Percentiles rank a stretch among this genome's conserved stretches.
Evolutionary conservation across 2,329 filamentous ascomycete species (phyloP).

Genomic region (Chaetomiaceae sp.): DNA sequence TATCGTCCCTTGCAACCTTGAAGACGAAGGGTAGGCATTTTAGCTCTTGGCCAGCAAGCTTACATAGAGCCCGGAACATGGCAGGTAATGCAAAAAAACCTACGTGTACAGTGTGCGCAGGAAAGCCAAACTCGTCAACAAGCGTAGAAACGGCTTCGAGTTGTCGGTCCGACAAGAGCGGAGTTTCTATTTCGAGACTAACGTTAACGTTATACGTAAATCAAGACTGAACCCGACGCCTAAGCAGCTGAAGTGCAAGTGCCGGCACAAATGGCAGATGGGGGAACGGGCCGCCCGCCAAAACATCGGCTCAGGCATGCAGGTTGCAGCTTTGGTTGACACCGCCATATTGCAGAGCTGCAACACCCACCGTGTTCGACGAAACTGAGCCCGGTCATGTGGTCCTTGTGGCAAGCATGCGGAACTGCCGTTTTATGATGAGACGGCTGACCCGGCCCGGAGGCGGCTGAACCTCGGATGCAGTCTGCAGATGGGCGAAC

Average conservation of each 20-base stretch:
- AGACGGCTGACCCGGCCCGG: conserved; percentile 6
- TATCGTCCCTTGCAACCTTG: neutral
- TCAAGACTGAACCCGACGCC: neutral
- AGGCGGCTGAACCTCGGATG: conserved; percentile 8
- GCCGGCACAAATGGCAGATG: neutral
- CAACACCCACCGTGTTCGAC: neutral
- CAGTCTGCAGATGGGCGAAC: neutral
- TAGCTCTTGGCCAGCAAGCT: too few species aligned
- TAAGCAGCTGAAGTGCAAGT: neutral
- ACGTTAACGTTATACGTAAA: too few species aligned
- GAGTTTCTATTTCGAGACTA: conserved; percentile 7
- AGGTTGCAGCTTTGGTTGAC: neutral
- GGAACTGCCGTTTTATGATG: conserved; percentile 6
- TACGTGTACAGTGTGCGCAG: too few species aligned
- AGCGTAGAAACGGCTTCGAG: too few species aligned
- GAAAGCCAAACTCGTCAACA: too few species aligned
- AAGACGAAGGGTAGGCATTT: too few species aligned
- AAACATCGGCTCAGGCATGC: neutral
- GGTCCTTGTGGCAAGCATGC: neutral
- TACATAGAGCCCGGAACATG: too few species aligned
- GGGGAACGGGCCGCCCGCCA: neutral
- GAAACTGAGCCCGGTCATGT: conserved; percentile 5
- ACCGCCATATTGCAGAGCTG: neutral
- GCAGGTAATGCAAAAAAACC: too few species aligned
- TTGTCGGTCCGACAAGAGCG: conserved; percentile 1